Percentiles rank a stretch among this genome's conserved stretches.
phyloP scores from a whole-genome alignment of 495 filamentous ascomycete genomes.

The Xylaria scruposa region DNA sequence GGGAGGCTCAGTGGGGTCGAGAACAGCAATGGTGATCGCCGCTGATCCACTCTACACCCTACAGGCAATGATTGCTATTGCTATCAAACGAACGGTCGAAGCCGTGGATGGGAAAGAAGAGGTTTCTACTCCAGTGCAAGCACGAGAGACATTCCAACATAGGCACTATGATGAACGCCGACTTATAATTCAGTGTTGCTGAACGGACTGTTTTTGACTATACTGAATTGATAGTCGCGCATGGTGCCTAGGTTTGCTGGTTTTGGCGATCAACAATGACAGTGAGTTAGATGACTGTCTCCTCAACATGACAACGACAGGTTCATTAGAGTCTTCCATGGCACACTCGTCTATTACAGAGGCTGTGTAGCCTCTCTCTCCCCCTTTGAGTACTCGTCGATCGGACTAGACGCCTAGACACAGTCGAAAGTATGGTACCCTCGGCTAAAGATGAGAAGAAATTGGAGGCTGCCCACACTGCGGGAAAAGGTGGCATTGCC shows the following conservation, averaged over 20 bases:
- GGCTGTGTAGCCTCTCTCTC: conserved; percentile 7
- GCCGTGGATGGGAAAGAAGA: conserved; percentile 9
- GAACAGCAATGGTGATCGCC: conserved; percentile 91
- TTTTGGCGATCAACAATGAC: no score
- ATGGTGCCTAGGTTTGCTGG: no score
- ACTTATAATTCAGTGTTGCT: background rate
- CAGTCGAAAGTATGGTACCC: no score
- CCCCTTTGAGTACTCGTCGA: conserved; percentile 15
- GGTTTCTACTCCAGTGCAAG: conserved; percentile 21
- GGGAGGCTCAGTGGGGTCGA: conserved; percentile 82
- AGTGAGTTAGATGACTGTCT: no score
- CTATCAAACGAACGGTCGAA: conserved; percentile 50
- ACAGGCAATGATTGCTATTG: conserved; percentile 73
- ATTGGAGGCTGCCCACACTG: no score
- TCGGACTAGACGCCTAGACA: background rate
- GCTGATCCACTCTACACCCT: conserved; percentile 87
- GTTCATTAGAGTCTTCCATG: background rate
- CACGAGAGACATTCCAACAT: background rate
- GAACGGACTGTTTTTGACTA: no score
- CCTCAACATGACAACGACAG: background rate
- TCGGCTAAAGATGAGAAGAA: no score
- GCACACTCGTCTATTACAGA: conserved; percentile 10
- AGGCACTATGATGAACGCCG: background rate
- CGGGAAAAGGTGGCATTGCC: no score
- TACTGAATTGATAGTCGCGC: conserved; percentile 65